Conservation (phyloP, 2,329 filamentous ascomycete species). For the Venturia oleaginea region DNA sequence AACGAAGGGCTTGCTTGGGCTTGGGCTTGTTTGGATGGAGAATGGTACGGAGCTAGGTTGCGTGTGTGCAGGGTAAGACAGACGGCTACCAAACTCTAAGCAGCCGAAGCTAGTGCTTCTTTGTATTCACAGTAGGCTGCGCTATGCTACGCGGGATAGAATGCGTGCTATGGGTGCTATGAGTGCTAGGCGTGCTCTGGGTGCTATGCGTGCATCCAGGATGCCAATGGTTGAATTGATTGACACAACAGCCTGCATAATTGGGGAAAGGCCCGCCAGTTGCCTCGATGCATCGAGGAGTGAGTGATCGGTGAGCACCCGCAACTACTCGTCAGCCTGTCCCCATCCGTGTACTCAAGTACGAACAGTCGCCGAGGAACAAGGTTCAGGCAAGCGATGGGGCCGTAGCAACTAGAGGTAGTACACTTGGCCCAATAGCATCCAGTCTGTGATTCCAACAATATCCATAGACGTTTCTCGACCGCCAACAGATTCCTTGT, state of each 20-base stretch:
- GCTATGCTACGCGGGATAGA: conserved; percentile 7
- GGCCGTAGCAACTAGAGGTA: neutral
- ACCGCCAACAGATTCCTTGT: neutral
- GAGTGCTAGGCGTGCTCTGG: too few species aligned
- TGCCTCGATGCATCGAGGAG: neutral
- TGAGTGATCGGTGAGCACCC: neutral
- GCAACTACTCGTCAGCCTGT: neutral
- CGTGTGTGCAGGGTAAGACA: neutral
- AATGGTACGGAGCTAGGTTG: conserved; percentile 3
- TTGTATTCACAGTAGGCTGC: neutral
- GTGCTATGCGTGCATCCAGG: conserved; percentile 1
- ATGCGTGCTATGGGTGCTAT: too few species aligned
- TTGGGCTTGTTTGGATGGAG: conserved; percentile 1
- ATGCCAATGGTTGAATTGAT: conserved; percentile 6
- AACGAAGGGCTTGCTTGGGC: neutral
- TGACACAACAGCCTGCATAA: neutral
- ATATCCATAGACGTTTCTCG: neutral
- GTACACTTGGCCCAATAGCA: neutral
- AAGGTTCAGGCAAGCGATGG: neutral
- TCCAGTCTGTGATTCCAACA: neutral
- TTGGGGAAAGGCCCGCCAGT: neutral
- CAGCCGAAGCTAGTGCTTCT: neutral
- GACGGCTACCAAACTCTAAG: neutral
- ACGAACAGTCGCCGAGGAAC: neutral
- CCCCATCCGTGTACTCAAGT: neutral